phyloP scores from a whole-genome alignment of 2,329 filamentous ascomycete genomes.

The Lachnellula hyalina region DNA sequence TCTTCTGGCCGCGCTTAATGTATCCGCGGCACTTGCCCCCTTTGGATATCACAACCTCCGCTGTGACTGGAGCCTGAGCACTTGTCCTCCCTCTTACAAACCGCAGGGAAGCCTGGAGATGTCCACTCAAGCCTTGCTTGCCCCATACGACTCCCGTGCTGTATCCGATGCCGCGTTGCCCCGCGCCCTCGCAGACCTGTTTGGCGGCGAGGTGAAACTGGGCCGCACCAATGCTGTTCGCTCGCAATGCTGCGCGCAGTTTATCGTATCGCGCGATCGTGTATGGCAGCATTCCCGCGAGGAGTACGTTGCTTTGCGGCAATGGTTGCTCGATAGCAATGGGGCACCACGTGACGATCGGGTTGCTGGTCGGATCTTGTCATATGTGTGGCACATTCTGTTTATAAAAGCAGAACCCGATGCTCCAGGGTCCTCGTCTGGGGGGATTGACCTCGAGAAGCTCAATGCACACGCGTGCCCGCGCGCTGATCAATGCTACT shows the following conservation, averaged over 20 bases:
- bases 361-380: conserved; percentile 41
- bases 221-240: conserved; percentile 39
- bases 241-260: conserved; percentile 52
- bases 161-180: conserved; percentile 36
- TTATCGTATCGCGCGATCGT: conserved; percentile 43
- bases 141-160: conserved; percentile 39
- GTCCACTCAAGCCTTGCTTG: conserved; percentile 32
- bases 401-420: conserved; percentile 31
- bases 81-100: conserved; percentile 31
- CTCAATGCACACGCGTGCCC: conserved; percentile 22
- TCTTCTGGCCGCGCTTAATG: conserved; percentile 35
- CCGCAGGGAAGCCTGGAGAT: conserved; percentile 40
- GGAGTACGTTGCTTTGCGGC: conserved; percentile 47
- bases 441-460: conserved; percentile 12
- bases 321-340: conserved; percentile 45
- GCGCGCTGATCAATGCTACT: conserved; percentile 21
- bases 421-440: not conserved
- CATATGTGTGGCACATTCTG: conserved; percentile 45
- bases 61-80: conserved; percentile 44
- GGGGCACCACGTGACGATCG: conserved; percentile 38
- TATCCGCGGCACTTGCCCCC: conserved; percentile 34
- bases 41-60: conserved; percentile 44
- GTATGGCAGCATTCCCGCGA: conserved; percentile 44
- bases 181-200: conserved; percentile 31
- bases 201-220: conserved; percentile 35